phyloP scores from a whole-genome alignment of 352 stramenopile species.

The Chloridella minuta region DNA sequence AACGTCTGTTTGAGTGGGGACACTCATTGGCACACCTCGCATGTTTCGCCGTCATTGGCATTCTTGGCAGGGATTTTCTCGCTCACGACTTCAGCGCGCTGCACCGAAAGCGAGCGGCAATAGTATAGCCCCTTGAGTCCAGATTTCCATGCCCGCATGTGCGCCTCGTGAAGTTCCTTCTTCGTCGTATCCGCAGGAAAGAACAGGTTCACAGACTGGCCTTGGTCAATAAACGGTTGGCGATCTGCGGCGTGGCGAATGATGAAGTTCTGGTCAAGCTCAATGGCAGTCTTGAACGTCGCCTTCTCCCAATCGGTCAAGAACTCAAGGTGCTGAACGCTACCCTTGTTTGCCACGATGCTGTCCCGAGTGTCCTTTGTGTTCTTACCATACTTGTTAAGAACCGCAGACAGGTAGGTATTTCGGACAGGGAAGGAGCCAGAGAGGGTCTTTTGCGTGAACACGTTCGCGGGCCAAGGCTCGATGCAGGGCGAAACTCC shows the following conservation, averaged over 20 bases:
- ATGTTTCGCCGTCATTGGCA: no score
- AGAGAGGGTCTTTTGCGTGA: background rate
- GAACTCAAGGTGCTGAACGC: background rate
- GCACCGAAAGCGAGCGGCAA: background rate
- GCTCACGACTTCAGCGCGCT: background rate
- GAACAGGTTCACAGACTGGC: conserved; percentile 4
- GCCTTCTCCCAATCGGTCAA: background rate
- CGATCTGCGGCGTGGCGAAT: background rate
- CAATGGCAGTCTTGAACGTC: background rate
- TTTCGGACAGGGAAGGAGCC: background rate
- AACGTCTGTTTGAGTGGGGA: no score
- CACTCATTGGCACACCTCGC: no score
- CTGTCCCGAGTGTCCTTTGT: background rate
- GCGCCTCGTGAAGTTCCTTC: background rate
- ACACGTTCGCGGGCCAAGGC: background rate
- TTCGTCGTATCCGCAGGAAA: background rate
- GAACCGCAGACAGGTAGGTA: background rate
- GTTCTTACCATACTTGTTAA: background rate
- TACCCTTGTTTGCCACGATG: background rate
- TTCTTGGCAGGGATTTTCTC: background rate
- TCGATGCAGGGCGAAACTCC: background rate
- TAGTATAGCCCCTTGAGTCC: background rate
- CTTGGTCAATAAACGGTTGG: background rate
- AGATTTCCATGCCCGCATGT: background rate
- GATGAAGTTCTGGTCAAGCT: background rate